Conservation (phyloP, 2,329 filamentous ascomycete genomes). For the Microcyclospora tardicrescens region DNA sequence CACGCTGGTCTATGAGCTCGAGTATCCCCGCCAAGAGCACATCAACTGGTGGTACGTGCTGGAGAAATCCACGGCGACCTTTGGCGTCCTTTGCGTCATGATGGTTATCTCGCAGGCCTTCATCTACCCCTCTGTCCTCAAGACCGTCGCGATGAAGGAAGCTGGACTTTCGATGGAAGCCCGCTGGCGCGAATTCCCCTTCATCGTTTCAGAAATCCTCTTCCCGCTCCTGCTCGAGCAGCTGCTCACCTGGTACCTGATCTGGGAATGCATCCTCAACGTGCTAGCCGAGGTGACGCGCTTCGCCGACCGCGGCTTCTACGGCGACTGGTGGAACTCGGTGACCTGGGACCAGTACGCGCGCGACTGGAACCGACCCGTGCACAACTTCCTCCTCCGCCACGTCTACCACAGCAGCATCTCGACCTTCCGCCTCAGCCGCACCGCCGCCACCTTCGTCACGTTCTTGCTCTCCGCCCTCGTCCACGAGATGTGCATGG, state of each 20-base stretch:
- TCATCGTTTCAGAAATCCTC: slow-evolving; percentile 60
- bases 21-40: slow-evolving; percentile 57
- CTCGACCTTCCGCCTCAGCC: slow-evolving; percentile 56
- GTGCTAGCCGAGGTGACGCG: slow-evolving; percentile 62
- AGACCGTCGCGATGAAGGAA: slow-evolving; percentile 55
- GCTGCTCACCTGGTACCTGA: slow-evolving; percentile 65
- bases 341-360: slow-evolving; percentile 62
- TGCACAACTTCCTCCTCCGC: slow-evolving; percentile 63
- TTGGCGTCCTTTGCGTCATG: slow-evolving; percentile 67
- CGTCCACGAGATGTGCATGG: slow-evolving; percentile 67
- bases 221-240: slow-evolving; percentile 74
- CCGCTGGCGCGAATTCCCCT: slow-evolving; percentile 56
- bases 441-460: slow-evolving; percentile 58
- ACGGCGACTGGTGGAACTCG: slow-evolving; percentile 41
- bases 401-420: slow-evolving; percentile 73
- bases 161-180: slow-evolving; percentile 46
- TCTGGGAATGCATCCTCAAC: slow-evolving; percentile 58
- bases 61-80: slow-evolving; percentile 57
- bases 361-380: slow-evolving; percentile 69
- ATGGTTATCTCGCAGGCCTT: slow-evolving; percentile 63
- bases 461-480: slow-evolving; percentile 62
- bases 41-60: slow-evolving; percentile 64
- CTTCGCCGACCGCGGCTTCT: slow-evolving; percentile 65
- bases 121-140: slow-evolving; percentile 63
- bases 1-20: slow-evolving; percentile 66